Conservation (phyloP, 208 protist species). For the Phytomonas serpens region DNA sequence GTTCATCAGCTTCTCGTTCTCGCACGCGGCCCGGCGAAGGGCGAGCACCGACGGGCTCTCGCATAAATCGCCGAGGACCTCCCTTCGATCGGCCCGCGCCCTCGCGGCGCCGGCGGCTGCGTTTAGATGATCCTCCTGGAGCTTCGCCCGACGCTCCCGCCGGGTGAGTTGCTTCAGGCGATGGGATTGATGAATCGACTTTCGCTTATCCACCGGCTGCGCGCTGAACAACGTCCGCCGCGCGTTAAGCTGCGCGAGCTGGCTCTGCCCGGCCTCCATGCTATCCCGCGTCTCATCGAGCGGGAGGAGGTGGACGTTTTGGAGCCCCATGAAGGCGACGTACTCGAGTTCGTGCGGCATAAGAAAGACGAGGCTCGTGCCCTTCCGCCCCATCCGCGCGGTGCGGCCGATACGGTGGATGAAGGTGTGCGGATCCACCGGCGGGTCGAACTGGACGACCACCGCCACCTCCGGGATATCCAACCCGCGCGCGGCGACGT, state of each 20-base stretch:
- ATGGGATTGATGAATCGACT: conserved; percentile 61
- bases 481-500: conserved; percentile 92
- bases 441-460: conserved; percentile 97
- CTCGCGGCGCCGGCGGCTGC: background rate
- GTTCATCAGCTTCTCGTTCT: conserved; percentile 66
- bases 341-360: conserved; percentile 92
- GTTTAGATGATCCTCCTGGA: conserved; percentile 46
- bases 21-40: conserved; percentile 40
- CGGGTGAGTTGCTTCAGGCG: conserved; percentile 61
- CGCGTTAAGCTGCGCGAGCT: conserved; percentile 44
- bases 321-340: conserved; percentile 85
- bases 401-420: conserved; percentile 97
- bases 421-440: conserved; percentile 91
- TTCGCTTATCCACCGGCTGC: conserved; percentile 44
- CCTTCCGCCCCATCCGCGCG: conserved; percentile 91
- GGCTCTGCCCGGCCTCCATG: conserved; percentile 44
- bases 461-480: conserved; percentile 94
- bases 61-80: conserved; percentile 75
- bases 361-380: conserved; percentile 91
- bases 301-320: conserved; percentile 81
- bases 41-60: conserved; percentile 55
- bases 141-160: conserved; percentile 53
- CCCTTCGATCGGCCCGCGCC: conserved; percentile 15
- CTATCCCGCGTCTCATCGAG: conserved; percentile 65
- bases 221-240: conserved; percentile 72